These are phyloP conservation scores for Apium graveolens DNA, from an alignment of 129 eudicot species.

Conservation along the genomic window DNA sequence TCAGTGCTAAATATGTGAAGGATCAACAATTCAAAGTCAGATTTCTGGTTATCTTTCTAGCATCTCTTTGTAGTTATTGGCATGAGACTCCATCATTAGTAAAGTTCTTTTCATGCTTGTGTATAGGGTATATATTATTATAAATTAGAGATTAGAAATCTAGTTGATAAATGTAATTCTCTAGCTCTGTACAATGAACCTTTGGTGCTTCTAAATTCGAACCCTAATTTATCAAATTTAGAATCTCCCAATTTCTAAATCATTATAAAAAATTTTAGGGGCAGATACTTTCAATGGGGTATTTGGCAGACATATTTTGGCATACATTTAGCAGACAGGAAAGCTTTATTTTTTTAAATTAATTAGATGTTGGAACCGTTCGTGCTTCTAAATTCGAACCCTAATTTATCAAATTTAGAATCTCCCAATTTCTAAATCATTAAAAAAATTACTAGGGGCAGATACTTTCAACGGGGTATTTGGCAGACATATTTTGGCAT, in stretches of 20 bases:
- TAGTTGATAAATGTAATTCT: background rate
- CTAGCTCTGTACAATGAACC: background rate
- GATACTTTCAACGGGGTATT: no score
- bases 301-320: no score
- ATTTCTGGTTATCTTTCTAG: background rate
- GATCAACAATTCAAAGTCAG: conserved; percentile 37
- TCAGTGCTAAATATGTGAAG: conserved; percentile 26
- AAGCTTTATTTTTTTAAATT: background rate
- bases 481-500: no score
- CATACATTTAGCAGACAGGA: background rate
- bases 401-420: no score
- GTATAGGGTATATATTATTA: background rate
- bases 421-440: no score
- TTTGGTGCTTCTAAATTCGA: background rate
- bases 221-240: background rate
- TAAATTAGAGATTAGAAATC: background rate
- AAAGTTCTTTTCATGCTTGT: background rate
- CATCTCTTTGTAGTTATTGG: background rate
- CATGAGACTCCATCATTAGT: background rate
- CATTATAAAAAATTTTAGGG: background rate
- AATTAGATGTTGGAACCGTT: no score
- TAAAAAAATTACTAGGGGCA: no score
- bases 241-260: background rate
- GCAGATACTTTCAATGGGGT: background rate
- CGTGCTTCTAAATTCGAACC: no score